Conservation (phyloP, 805 yeast genomes). For the Lachancea lanzarotensis region DNA sequence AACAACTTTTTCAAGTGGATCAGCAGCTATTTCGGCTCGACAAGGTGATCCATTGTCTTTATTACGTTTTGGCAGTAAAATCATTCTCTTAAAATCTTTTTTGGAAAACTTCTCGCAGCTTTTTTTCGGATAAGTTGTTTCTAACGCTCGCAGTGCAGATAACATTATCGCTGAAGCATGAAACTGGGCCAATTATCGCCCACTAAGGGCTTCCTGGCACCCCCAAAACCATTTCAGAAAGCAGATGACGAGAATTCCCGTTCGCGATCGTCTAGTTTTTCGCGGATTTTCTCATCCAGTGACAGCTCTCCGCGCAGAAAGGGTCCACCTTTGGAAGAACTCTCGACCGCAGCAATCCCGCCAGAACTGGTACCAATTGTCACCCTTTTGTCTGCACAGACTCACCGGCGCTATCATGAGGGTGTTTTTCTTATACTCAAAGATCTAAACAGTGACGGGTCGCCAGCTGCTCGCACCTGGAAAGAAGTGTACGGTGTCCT, state of each 20-base stretch:
- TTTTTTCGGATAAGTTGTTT: no score
- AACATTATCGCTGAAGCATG: constrained; percentile 3
- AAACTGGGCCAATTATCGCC: constrained; percentile 8
- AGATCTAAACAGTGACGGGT: constrained; percentile 77
- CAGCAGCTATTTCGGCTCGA: neutral
- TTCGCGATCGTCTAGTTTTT: constrained; percentile 21
- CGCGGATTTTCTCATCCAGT: constrained; percentile 17
- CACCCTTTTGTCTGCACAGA: constrained; percentile 64
- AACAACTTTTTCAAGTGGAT: neutral
- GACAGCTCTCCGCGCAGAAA: constrained; percentile 11
- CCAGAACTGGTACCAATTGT: constrained; percentile 59
- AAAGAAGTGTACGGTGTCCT: constrained; percentile 86
- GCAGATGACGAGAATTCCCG: constrained; percentile 9
- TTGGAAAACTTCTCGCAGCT: neutral
- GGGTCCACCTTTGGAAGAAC: constrained; percentile 14
- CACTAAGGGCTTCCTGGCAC: constrained; percentile 22
- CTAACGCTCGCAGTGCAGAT: no score
- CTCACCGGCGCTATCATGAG: constrained; percentile 67
- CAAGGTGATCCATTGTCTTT: no score
- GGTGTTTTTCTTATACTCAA: constrained; percentile 69
- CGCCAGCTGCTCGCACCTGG: constrained; percentile 82
- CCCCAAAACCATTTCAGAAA: constrained; percentile 21
- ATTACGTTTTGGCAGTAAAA: neutral
- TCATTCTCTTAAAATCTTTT: no score
- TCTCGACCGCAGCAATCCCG: constrained; percentile 19